Base-by-base conservation (phyloP, 2,329 filamentous ascomycete species). In the Cercospora zeina region DNA sequence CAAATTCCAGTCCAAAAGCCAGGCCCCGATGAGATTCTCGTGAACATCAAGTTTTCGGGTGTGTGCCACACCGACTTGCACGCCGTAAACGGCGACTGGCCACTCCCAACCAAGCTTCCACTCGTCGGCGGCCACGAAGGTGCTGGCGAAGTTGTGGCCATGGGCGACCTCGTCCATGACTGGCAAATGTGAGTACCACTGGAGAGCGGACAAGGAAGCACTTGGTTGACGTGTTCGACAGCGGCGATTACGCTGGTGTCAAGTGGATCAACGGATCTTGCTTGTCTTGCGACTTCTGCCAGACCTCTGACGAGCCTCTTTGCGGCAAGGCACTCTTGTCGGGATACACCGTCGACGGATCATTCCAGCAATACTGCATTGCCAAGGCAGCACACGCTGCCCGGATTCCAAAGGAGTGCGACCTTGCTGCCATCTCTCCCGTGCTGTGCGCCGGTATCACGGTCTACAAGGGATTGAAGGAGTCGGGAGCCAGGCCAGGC, bases 211-310 rank as follows among this genome's bases (percentile, higher is more conserved):
- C 13, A 11, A 8, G n/a, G 30, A 19, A 13, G 14, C n/a, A 16
- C 27, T 11, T 2, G 11, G 21, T 58, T 68, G 54, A 63, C 42
- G 7, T 27, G 30, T 9, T 16, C 21, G 8, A 53, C 39, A 72
- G 68, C 71, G 93, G 93, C 70, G 91, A 96, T 73, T 81, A 91
- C 72, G 93, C 87, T 65, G 93, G 93, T 74, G 85, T 97, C 77
- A 96, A 82, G 82, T 97, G 92, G 92, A 82, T 97, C 73, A 95
- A 96, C 78, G 90, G 91, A 67, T 88, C 89, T 51, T 97, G 93
- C 78, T 81, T 96, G 65, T 77, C 82, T 67, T 97, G 93, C 80
- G 83, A 86, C 70, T 96, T 90, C 83, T 97, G 93, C 81, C 87
- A 89, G 74, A 83, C 87, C 69, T 69, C 72, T n/a, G 89, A 96